Evolutionary conservation across 176 grass and related monocot genomes (phyloP).

Genomic region (Juncus inflexus): DNA sequence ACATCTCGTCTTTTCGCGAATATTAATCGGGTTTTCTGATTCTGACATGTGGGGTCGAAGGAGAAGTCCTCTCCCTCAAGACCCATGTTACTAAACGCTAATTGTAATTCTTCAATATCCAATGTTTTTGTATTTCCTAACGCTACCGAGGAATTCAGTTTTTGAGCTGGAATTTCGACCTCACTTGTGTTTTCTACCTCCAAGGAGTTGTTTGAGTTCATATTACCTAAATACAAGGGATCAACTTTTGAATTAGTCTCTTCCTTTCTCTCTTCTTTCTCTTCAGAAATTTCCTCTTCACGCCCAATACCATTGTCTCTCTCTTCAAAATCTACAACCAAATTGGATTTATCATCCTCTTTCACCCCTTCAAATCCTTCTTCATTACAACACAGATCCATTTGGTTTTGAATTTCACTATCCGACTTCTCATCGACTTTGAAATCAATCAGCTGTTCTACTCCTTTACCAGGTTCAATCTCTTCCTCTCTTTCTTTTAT

Average conservation of each 20-base stretch:
- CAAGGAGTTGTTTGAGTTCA: background rate
- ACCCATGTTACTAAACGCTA: conserved; percentile 30
- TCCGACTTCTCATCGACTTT: background rate
- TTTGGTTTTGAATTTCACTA: background rate
- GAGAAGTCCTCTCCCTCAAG: conserved; percentile 42
- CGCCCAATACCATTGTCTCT: background rate
- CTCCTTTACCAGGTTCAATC: conserved; percentile 23
- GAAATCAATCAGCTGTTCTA: conserved; percentile 5
- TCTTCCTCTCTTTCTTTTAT: background rate
- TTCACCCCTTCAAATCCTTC: background rate
- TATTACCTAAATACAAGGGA: background rate
- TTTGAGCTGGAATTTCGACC: background rate
- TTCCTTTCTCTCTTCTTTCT: conserved; percentile 11
- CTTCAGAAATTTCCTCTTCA: background rate
- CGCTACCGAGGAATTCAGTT: background rate
- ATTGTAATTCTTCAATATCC: conserved; percentile 44
- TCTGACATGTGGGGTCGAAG: conserved; percentile 19
- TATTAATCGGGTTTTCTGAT: conserved; percentile 28
- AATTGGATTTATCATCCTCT: conserved; percentile 17
- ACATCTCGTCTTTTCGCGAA: conserved; percentile 33
- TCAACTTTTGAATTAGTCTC: background rate
- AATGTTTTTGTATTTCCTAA: conserved; percentile 15
- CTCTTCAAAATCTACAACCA: background rate
- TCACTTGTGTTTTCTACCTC: conserved; percentile 12
- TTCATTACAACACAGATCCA: background rate